Conservation (phyloP, 2,329 filamentous ascomycete species). For the Apiospora malaysiana region DNA sequence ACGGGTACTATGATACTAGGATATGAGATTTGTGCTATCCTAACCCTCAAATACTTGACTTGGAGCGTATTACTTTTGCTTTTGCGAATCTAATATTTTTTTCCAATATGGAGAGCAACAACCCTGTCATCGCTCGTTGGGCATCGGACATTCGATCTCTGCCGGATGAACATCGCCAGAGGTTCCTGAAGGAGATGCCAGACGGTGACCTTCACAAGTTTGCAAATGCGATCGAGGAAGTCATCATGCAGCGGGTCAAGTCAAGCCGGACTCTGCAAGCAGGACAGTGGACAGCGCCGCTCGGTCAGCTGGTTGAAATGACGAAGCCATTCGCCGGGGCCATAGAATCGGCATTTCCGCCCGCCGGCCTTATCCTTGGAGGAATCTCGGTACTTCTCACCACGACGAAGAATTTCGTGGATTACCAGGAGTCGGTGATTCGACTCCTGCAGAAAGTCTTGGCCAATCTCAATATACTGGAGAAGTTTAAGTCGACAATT, state of each 20-base stretch:
- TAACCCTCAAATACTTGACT: too few relatives aligned
- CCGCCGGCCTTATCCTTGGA: not conserved
- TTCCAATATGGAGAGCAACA: too few relatives aligned
- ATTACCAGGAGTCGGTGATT: not conserved
- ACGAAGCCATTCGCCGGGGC: not conserved
- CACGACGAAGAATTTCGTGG: not conserved
- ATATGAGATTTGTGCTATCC: too few relatives aligned
- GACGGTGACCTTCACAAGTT: not conserved
- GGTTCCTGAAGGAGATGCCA: constrained; percentile 1
- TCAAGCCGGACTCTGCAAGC: constrained; percentile 1
- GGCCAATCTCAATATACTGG: not conserved
- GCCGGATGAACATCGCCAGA: not conserved
- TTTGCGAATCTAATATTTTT: too few relatives aligned
- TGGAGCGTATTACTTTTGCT: too few relatives aligned
- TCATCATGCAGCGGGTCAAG: not conserved
- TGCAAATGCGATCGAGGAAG: not conserved
- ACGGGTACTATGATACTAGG: too few relatives aligned
- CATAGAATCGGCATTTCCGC: not conserved
- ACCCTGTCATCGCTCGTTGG: not conserved
- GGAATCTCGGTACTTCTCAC: not conserved
- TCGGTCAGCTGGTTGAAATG: not conserved
- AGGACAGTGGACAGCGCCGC: not conserved
- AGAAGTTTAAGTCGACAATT: not conserved
- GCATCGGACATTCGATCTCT: not conserved
- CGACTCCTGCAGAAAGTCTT: not conserved